Base-by-base conservation (phyloP, 345 rosid species). In the Ceriops decandra region DNA sequence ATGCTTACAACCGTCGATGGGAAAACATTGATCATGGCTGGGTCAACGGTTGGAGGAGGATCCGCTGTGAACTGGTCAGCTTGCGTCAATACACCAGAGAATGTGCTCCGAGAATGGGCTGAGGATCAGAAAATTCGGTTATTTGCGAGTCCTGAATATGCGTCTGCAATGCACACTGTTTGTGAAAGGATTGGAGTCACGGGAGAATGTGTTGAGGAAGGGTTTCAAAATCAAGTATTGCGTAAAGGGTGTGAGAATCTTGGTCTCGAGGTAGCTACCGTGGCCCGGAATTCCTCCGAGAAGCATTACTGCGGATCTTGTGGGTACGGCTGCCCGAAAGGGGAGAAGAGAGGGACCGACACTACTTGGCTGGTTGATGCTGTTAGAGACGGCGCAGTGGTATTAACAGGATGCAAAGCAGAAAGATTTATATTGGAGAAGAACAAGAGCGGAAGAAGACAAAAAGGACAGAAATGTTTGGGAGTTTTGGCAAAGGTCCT, bases 1-100 rank as follows among this genome's bases (percentile, higher is more conserved):
- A 58, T 85, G 15, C 78, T 88, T 9, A 31, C 92, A 6, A 77
- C 74, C 10, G 27, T 60, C n/a, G 82, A 81, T 11, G 90, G 77
- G 20, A 79, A 76, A 7, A 0, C 82, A 0, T 17, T 77, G 76
- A 32, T 89, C 0, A 21, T 89, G 30, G 97, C 98, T 20, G 98
- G 96, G 53, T 79, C 97, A 22, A 82, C 88, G 0, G 89, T 93
- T 8, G 98, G 98, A 0, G 98, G 98, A 13, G 98, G 97, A 13
- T 89, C 98, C 1, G 90, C 90, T 57, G 67, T 93, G 54, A 93
- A 93, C 59, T 93, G 97, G 97, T 93, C 97, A 4, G 98, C 93
- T 0, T 85, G 87, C 69, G 85, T 93, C 68, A 87, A 73, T 28
- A 91, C 99, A 0, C 99, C 99, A 0, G 64, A 72, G 2, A 21